These are phyloP conservation scores for Aspergillus heteromorphus DNA, from an alignment of 495 filamentous ascomycete genomes.

Conservation along the genomic window DNA sequence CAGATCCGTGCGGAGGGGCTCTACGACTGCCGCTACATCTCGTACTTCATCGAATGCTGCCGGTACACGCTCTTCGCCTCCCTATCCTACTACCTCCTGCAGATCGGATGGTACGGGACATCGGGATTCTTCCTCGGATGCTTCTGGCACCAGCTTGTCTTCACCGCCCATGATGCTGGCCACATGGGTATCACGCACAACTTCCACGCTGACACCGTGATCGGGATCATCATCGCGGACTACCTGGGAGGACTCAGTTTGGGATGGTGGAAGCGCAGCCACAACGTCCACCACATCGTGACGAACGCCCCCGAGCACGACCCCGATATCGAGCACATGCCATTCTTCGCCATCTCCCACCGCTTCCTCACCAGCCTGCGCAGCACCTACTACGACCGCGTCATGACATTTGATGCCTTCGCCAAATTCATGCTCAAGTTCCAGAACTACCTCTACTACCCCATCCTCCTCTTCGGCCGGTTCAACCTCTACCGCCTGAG, in stretches of 20 bases:
- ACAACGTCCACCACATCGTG: conserved; percentile 97
- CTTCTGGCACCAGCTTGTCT: conserved; percentile 95
- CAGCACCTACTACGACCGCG: conserved; percentile 83
- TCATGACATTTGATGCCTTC: conserved; percentile 78
- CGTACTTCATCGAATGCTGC: conserved; percentile 68
- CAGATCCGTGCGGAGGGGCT: conserved; percentile 69
- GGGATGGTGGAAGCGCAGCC: conserved; percentile 96
- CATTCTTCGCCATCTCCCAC: conserved; percentile 90
- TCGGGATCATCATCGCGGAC: conserved; percentile 88
- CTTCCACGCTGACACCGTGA: conserved; percentile 73
- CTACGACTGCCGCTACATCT: conserved; percentile 79
- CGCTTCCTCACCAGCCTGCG: conserved; percentile 70
- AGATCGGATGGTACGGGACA: conserved; percentile 64
- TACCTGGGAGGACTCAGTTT: conserved; percentile 86
- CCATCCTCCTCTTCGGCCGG: conserved; percentile 77
- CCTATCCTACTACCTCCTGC: conserved; percentile 60
- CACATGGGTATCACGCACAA: conserved; percentile 96
- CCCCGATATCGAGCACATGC: conserved; percentile 94
- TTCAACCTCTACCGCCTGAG: conserved; percentile 88
- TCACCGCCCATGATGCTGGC: conserved; percentile 92
- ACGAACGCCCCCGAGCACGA: conserved; percentile 97
- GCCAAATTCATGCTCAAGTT: conserved; percentile 67
- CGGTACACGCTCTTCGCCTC: conserved; percentile 72
- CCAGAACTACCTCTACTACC: conserved; percentile 83
- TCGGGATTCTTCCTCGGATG: conserved; percentile 74